phyloP scores from a whole-genome alignment of 352 stramenopile genomes.

The Discostella stelligera region DNA sequence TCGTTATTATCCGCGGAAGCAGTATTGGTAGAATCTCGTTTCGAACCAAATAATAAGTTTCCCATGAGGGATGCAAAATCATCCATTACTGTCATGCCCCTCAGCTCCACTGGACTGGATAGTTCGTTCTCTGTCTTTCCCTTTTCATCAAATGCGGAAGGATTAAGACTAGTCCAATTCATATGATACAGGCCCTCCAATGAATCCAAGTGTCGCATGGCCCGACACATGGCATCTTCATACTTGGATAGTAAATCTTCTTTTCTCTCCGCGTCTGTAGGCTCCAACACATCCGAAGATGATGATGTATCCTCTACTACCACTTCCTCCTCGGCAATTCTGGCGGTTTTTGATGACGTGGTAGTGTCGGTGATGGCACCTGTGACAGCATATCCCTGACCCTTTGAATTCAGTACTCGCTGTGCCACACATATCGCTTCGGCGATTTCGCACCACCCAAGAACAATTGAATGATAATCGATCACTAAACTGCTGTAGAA shows the following conservation, averaged over 20 bases:
- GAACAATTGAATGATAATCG: slow-evolving; percentile 7
- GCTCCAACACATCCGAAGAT: too few species aligned
- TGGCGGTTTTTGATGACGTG: not conserved
- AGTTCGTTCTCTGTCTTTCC: not conserved
- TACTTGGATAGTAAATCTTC: slow-evolving; percentile 18
- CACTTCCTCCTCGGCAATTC: not conserved
- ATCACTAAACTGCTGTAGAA: not conserved
- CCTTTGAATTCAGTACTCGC: not conserved
- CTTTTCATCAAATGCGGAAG: not conserved
- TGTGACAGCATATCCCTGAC: not conserved
- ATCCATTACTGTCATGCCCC: not conserved
- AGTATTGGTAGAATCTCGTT: not conserved
- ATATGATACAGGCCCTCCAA: slow-evolving; percentile 35
- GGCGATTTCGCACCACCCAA: slow-evolving; percentile 20
- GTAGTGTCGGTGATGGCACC: not conserved
- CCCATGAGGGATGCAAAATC: slow-evolving; percentile 33
- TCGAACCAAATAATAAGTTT: slow-evolving; percentile 25
- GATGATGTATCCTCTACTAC: not conserved
- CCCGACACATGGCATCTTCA: slow-evolving; percentile 13
- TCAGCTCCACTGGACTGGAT: not conserved
- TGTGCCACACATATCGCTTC: slow-evolving; percentile 17
- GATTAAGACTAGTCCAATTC: slow-evolving; percentile 6
- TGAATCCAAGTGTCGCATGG: slow-evolving; percentile 36
- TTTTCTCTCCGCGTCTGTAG: not conserved
- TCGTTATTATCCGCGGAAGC: not conserved